These are phyloP conservation scores for Mortierella sp. DNA, from an alignment of 371 early-diverging fungal species.

Conservation along the genomic window DNA sequence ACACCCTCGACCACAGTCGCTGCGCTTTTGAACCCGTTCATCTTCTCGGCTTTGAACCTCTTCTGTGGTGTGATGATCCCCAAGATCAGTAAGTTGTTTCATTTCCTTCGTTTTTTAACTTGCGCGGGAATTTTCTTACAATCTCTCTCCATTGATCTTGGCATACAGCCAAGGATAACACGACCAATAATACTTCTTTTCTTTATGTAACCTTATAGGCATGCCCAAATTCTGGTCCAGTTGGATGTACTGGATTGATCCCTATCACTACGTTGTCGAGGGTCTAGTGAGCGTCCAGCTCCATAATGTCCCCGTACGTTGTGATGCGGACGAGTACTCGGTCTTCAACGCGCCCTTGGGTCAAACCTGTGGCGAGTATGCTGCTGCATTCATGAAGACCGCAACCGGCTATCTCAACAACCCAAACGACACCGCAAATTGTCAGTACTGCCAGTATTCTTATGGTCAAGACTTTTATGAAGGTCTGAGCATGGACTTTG, in stretches of 20 bases:
- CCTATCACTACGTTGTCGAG: conserved; percentile 80
- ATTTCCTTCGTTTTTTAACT: neutral
- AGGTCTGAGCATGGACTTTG: conserved; percentile 70
- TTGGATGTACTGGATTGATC: conserved; percentile 87
- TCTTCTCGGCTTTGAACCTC: conserved; percentile 75
- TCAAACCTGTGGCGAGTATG: conserved; percentile 72
- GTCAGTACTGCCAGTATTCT: conserved; percentile 75
- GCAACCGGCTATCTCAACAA: conserved; percentile 72
- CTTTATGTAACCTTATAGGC: neutral
- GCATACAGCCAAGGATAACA: too few species aligned
- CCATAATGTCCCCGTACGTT: conserved; percentile 63
- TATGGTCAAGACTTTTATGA: conserved; percentile 71
- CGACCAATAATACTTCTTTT: neutral
- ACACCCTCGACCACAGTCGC: conserved; percentile 70
- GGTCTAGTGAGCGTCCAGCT: conserved; percentile 80
- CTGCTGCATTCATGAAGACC: conserved; percentile 61
- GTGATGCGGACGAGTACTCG: conserved; percentile 62
- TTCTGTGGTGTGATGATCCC: conserved; percentile 83
- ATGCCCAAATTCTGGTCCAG: conserved; percentile 83
- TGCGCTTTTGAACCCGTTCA: conserved; percentile 78
- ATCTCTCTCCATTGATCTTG: too few species aligned
- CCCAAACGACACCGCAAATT: conserved; percentile 60
- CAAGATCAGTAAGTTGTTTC: conserved; percentile 31
- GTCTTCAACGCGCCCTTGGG: conserved; percentile 67
- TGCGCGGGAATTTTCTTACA: too few species aligned